phyloP scores from a whole-genome alignment of 768 basidiomycete genomes.

The Obba rivulosa region DNA sequence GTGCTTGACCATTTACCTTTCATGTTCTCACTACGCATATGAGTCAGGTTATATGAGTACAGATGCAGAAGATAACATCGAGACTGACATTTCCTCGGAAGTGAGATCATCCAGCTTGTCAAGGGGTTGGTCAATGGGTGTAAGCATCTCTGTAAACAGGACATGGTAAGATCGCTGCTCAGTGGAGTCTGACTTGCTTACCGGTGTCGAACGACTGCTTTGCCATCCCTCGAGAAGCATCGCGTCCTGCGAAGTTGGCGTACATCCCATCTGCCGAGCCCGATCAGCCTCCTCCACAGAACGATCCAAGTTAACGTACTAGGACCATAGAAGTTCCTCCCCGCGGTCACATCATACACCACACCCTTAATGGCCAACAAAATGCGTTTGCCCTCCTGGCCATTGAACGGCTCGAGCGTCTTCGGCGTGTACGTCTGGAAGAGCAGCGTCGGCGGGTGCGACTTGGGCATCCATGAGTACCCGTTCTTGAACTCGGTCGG shows the following conservation, averaged over 20 bases:
- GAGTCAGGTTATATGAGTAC: not conserved
- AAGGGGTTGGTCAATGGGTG: constrained; percentile 77
- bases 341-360: constrained; percentile 91
- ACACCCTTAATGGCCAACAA: constrained; percentile 80
- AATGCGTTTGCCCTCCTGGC: constrained; percentile 64
- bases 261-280: constrained; percentile 77
- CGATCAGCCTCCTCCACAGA: not conserved
- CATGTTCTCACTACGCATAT: constrained; percentile 77
- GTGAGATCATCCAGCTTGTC: constrained; percentile 80
- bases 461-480: constrained; percentile 90
- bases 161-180: constrained; percentile 3
- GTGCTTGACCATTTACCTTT: constrained; percentile 42
- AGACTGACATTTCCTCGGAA: constrained; percentile 74
- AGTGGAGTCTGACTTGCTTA: constrained; percentile 28
- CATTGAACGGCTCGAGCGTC: constrained; percentile 63
- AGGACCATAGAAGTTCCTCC: constrained; percentile 91
- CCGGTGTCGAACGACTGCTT: constrained; percentile 95
- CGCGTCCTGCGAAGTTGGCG: constrained; percentile 94
- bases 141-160: constrained; percentile 71
- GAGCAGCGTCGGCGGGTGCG: constrained; percentile 72
- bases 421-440: constrained; percentile 77
- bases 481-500: constrained; percentile 72
- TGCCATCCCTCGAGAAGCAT: constrained; percentile 95
- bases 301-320: constrained; percentile 43
- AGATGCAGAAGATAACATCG: not conserved